Evolutionary conservation across 495 filamentous ascomycete species (phyloP), one percentile per base, ranked within the genome.

Genomic region (Ramalina intermedia): DNA sequence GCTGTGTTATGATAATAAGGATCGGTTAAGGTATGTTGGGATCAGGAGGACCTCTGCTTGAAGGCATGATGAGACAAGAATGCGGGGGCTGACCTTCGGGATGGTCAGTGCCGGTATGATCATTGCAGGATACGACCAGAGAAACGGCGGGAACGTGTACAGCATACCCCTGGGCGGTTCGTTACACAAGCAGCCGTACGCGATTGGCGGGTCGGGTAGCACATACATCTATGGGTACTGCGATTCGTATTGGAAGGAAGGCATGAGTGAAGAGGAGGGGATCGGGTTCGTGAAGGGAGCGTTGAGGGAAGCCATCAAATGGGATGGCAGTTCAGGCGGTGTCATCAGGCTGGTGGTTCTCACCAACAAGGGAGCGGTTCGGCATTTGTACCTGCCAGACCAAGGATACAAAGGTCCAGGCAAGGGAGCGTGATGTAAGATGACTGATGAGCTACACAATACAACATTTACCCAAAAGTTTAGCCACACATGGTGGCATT

Each of bases 201-300:
- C 93, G 37, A 98, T 98, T 54, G 90, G 93, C 55, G 91, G 91
- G 45, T 96, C 89, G 8, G 91, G 91, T 13, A 96, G 90, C 57
- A 96, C 91, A 43, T 98, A 96, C 71, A 98, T 98, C 67, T 96
- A 95, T 71, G 91, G 91, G 55, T 96, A 89, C 71, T 96, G 91
- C 63, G 89, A 98, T 65, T 81, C 88, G 44, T 76, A 98, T 73
- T 98, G 91, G 91, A 81, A 76, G 60, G 93, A 96, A 62, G 78
- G 79, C 56, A 96, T 98, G 89, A 84, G 82, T 21, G 90, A 98
- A 73, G 72, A 76, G 38, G 87, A 94, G 51, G 93, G 91, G n/a
- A 75, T 98, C 49, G 66, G 79, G 24, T 98, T 96, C 55, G 93
- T 98, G 57, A 94, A 93, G 64, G 81, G 78, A 37, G 78, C 91